Evolutionary conservation across 176 grass and related monocot species (phyloP).

Genomic region (Rhynchospora tenuis): DNA sequence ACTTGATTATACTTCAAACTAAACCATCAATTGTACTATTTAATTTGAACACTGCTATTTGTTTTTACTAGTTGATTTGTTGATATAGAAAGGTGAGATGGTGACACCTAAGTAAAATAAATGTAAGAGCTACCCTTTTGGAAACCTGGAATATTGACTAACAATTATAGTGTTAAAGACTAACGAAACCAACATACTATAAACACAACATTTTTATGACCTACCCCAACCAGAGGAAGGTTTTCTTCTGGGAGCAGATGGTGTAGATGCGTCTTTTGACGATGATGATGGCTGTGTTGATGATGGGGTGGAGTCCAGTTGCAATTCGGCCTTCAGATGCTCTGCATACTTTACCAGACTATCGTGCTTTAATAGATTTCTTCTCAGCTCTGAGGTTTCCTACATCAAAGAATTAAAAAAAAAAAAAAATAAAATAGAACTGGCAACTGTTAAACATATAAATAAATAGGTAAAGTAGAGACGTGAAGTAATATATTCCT

Average conservation of each 20-base stretch:
- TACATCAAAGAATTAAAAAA: constrained; percentile 25
- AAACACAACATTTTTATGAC: constrained; percentile 7
- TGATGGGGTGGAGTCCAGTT: constrained; percentile 37
- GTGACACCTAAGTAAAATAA: neutral
- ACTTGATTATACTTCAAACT: neutral
- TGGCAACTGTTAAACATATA: neutral
- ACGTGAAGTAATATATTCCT: neutral
- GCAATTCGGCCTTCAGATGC: constrained; percentile 46
- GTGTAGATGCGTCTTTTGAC: constrained; percentile 17
- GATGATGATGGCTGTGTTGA: constrained; percentile 37
- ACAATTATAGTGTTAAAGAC: neutral
- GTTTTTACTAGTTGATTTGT: neutral
- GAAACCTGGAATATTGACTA: neutral
- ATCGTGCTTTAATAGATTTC: constrained; percentile 60
- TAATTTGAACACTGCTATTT: neutral
- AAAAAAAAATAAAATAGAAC: neutral
- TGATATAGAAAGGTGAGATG: neutral
- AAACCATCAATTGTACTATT: neutral
- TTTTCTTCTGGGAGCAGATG: constrained; percentile 57
- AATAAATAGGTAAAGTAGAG: neutral
- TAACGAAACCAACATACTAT: neutral
- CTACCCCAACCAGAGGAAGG: constrained; percentile 54
- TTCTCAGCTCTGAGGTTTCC: constrained; percentile 64
- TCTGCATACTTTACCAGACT: constrained; percentile 65
- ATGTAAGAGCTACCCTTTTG: neutral